Percentiles rank a stretch among this genome's conserved stretches.
Evolutionary conservation across 371 early-diverging fungal genomes (phyloP).

Genomic region (Zychaea mexicana): DNA sequence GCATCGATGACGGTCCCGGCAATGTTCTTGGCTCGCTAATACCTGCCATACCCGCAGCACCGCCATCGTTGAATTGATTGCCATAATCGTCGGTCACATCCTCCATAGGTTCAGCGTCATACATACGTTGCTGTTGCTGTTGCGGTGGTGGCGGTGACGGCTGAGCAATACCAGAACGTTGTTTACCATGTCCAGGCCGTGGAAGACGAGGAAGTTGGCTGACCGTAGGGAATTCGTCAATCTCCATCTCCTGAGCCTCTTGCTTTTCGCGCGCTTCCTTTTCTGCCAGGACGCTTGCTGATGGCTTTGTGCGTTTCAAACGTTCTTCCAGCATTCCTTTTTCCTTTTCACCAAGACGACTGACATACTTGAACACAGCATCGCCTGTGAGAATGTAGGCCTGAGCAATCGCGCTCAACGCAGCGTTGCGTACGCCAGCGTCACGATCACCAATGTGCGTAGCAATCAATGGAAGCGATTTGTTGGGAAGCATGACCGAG

Average conservation of each 20-base stretch:
- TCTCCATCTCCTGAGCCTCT: conserved; percentile 43
- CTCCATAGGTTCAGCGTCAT: conserved; percentile 55
- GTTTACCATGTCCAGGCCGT: conserved; percentile 34
- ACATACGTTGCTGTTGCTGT: conserved; percentile 17
- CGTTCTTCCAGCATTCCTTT: conserved; percentile 77
- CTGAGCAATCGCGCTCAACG: conserved; percentile 72
- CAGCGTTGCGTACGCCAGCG: conserved; percentile 78
- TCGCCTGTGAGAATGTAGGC: conserved; percentile 77
- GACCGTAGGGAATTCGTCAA: conserved; percentile 40
- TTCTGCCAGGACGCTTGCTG: conserved; percentile 40
- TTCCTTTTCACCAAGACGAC: conserved; percentile 79
- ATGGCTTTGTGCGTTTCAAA: conserved; percentile 59
- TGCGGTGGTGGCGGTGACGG: conserved; percentile 20
- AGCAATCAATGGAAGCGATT: conserved; percentile 74
- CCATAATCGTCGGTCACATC: conserved; percentile 46
- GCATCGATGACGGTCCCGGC: conserved; percentile 23
- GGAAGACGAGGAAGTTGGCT: conserved; percentile 30
- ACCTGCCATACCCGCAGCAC: conserved; percentile 16
- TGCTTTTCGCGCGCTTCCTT: conserved; percentile 28
- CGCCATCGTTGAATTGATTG: conserved; percentile 18
- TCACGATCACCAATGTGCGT: conserved; percentile 81
- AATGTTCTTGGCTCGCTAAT: conserved; percentile 15
- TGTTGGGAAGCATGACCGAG: conserved; percentile 67
- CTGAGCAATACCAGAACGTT: conserved; percentile 23
- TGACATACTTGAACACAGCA: conserved; percentile 71